phyloP scores from a whole-genome alignment of 2,329 filamentous ascomycete species.

The Xylaria sp. region DNA sequence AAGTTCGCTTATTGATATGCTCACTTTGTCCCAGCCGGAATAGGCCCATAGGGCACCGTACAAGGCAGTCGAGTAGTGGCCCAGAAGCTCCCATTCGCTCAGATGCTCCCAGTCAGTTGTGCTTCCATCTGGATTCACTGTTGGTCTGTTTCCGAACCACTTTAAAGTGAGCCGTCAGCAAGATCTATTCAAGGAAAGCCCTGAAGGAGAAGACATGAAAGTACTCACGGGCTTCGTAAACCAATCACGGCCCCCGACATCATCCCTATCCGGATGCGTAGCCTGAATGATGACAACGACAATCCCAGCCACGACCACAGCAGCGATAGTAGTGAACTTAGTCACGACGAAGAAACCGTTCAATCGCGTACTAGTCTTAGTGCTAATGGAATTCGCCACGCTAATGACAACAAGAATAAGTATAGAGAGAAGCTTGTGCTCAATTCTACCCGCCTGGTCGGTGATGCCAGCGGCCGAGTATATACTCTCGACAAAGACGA shows the following conservation, averaged over 20 bases:
- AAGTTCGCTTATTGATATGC: constrained; percentile 28
- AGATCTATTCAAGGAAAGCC: background rate
- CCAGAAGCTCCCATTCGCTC: constrained; percentile 67
- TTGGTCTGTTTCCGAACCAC: constrained; percentile 67
- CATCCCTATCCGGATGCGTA: constrained; percentile 51
- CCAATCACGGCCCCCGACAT: constrained; percentile 64
- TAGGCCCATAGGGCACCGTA: constrained; percentile 74
- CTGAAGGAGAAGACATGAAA: background rate
- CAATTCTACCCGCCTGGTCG: constrained; percentile 53
- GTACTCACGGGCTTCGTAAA: constrained; percentile 52
- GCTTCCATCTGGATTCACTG: constrained; percentile 60
- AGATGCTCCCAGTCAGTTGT: constrained; percentile 61
- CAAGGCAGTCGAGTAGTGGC: constrained; percentile 68
- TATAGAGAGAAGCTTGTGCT: constrained; percentile 64
- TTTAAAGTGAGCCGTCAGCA: constrained; percentile 4
- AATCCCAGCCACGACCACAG: constrained; percentile 61
- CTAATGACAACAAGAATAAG: constrained; percentile 59
- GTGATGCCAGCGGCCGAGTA: constrained; percentile 63
- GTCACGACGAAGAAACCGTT: constrained; percentile 66
- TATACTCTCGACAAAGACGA: constrained; percentile 71
- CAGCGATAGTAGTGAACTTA: constrained; percentile 63
- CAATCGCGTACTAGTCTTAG: constrained; percentile 64
- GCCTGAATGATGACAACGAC: constrained; percentile 58
- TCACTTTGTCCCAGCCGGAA: constrained; percentile 73
- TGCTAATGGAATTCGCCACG: constrained; percentile 66